These are phyloP conservation scores for Dalechampia spathulata DNA, from an alignment of 441 rosid species.

Conservation along the genomic window DNA sequence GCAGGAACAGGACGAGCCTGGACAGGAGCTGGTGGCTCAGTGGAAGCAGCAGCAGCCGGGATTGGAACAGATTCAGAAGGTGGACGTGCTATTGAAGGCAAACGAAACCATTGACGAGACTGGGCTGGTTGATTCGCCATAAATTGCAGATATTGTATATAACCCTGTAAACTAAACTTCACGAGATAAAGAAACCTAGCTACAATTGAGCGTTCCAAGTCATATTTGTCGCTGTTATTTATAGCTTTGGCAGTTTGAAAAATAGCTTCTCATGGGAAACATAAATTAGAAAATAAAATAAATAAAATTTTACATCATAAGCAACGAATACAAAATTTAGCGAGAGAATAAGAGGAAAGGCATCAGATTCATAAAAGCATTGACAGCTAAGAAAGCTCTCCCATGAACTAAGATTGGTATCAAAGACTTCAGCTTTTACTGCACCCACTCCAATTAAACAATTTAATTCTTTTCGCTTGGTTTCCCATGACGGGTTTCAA, in stretches of 20 bases:
- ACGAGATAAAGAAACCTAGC: background rate
- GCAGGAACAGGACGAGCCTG: slow-evolving; percentile 25
- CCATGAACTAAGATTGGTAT: slow-evolving; percentile 28
- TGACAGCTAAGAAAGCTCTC: slow-evolving; percentile 24
- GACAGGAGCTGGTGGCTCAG: slow-evolving; percentile 9
- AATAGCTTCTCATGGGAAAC: background rate
- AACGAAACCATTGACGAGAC: slow-evolving; percentile 54
- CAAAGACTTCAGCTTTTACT: slow-evolving; percentile 5
- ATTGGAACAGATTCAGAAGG: slow-evolving; percentile 15
- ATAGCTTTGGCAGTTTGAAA: slow-evolving; percentile 1
- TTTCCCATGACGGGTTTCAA: background rate
- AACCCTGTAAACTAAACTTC: background rate
- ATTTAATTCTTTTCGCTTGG: background rate
- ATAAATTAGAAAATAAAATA: slow-evolving; percentile 1
- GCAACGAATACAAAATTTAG: background rate
- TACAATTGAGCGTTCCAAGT: background rate
- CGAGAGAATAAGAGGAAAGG: slow-evolving; percentile 21
- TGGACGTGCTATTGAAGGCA: slow-evolving; percentile 37
- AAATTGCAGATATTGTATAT: too few relatives aligned
- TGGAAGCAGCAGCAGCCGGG: slow-evolving; percentile 20
- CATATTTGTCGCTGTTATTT: slow-evolving; percentile 12
- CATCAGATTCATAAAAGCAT: slow-evolving; percentile 30
- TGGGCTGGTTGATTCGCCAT: slow-evolving; percentile 35
- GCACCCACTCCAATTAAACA: background rate
- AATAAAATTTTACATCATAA: background rate